Base-by-base conservation (phyloP, 768 basidiomycete genomes). In the Leucosporidium yakuticum region DNA sequence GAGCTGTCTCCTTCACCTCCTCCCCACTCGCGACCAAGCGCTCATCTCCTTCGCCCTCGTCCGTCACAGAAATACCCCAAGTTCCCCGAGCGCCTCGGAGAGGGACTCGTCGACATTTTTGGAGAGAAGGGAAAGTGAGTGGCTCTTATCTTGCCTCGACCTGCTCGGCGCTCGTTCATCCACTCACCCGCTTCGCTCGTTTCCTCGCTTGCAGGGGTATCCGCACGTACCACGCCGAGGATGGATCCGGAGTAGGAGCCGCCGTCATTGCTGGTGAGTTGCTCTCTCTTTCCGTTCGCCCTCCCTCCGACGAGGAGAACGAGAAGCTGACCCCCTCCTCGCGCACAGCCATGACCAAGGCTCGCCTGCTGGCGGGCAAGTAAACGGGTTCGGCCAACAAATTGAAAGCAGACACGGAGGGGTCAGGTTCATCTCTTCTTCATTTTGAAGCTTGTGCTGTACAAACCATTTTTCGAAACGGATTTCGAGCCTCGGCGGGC, bases 241-340 rank as follows among this genome's bases (percentile, higher is more conserved):
- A 91, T 77, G 89, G 91, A 60, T 91, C 89, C 71, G 95, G 95
- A 73, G 93, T 98, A 34, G 95, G 96, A 20, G 91, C 90, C 73
- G 92, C 93, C 11, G 96, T 98, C 77, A 96, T 99, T 74, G 95
- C 95, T 2, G 85, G 55, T 54, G 14, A 21, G 39, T 54, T 29
- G n/a, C 57, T 48, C 15, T 36, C 49, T 67, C 20, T 49, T 50
- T 17, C 36, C 63, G 39, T 62, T 17, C 47, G 25, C 64, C 39
- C 17, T 44, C 39, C 39, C 14, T 15, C 17, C 39, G 39, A 3
- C 14, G 39, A 8, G 11, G 39, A 6, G 47, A 12, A 15, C 21
- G 23, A 21, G 34, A 4, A 58, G 57, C 57, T 58, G 23, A 58
- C 57, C 4, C 23, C 8, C 23, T 4, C 31, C 1, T 17, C 23